Base-by-base conservation (phyloP, 495 filamentous ascomycete genomes). In the Penicillium macrosclerotiorum region DNA sequence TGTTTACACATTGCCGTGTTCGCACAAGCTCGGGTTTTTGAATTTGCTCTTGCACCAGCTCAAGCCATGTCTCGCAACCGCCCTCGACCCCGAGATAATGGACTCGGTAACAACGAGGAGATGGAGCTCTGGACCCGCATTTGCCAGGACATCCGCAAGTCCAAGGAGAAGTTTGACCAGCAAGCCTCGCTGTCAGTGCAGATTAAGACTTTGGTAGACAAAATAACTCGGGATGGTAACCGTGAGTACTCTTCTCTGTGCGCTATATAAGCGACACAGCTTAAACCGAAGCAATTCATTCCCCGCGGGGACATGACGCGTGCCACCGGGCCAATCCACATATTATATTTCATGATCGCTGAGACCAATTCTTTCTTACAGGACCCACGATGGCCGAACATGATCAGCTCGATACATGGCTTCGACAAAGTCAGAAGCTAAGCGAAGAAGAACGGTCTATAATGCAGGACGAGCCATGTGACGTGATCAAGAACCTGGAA, bases 51-150 rank as follows among this genome's bases (percentile, higher is more conserved):
- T 13, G 8, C 5, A 17, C 5, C 31, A 12, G 14, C 34, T 3
- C 13, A 23, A 32, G 56, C 37, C 2, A 75, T 75, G 72, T 75
- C 72, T 17, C 68, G 72, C 38, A 73, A 72, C 51, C 67, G 72
- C 37, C 72, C 72, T 32, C 59, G 72, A 11, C 68, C 67, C 44
- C 57, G 72, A 32, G 72, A 73, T 53, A 75, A 75, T 62, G 72
- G 72, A 11, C 62, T 71, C 14, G 71, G 69, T 16, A 75, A 74
- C 29, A 77, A 83, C 49, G 82, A 85, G 60, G 82, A 85, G 58
- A 74, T 78, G 32, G 74, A 77, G 44, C 72, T 85, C 60, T 85
- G 82, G 82, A 80, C 74, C 42, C 73, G 77, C 46, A 81, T 85
- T 35, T 68, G 76, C 20, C 77, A 73, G 32, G 79, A 83, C 51